Conservation (phyloP, 2,329 filamentous ascomycete species). For the Exophiala aquamarina region DNA sequence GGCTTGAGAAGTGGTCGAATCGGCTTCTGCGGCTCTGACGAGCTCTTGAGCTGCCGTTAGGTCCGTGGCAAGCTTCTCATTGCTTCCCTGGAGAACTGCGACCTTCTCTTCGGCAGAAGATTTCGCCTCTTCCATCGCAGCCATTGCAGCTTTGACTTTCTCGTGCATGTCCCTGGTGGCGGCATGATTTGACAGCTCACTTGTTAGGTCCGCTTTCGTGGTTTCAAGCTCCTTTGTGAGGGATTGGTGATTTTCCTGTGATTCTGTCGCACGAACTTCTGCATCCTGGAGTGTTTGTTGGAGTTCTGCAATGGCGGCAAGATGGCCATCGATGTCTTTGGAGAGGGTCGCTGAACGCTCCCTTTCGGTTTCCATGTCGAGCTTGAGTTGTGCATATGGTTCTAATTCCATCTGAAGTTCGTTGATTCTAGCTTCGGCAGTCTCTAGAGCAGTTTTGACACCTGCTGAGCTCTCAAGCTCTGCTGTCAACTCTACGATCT, state of each 20-base stretch:
- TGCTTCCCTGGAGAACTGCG: conserved; percentile 5
- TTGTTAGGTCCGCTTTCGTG: conserved; percentile 10
- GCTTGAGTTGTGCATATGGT: conserved; percentile 8
- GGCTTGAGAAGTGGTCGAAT: background rate
- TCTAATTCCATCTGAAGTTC: conserved; percentile 12
- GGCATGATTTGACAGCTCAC: conserved; percentile 4
- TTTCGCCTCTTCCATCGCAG: conserved; percentile 13
- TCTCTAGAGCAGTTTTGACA: conserved; percentile 5
- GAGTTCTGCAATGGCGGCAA: conserved; percentile 6
- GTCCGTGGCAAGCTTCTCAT: background rate
- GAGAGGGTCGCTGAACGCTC: conserved; percentile 4
- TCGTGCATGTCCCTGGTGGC: conserved; percentile 10
- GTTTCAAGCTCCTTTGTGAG: conserved; percentile 8
- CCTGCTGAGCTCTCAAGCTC: conserved; percentile 8
- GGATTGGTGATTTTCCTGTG: conserved; percentile 12
- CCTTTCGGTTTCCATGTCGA: conserved; percentile 7
- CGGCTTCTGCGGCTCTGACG: background rate
- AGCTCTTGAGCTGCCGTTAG: background rate
- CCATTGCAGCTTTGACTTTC: conserved; percentile 11
- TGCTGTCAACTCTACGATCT: conserved; percentile 11
- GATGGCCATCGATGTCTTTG: conserved; percentile 12
- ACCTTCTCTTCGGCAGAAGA: conserved; percentile 58
- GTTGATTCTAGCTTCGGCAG: conserved; percentile 11
- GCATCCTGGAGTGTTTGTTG: conserved; percentile 11
- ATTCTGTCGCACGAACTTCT: background rate